Evolutionary conservation across 768 basidiomycete species (phyloP).

Genomic region (Termitomyces sp.): DNA sequence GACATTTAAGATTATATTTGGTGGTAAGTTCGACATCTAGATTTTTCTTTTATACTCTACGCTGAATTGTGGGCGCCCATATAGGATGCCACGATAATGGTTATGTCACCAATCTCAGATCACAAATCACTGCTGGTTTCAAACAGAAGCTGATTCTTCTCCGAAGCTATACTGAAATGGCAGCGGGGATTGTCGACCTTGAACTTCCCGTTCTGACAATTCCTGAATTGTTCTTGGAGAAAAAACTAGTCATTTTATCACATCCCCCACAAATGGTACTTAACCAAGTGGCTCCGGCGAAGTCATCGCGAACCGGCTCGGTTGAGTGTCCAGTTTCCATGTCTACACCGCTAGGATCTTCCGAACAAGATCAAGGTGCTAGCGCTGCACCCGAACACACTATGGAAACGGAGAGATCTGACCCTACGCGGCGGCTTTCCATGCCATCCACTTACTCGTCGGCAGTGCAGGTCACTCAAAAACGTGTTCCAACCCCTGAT

Average conservation of each 20-base stretch:
- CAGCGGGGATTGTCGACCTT: slow-evolving; percentile 55
- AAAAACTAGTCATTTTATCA: slow-evolving; percentile 41
- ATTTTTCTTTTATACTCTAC: neutral
- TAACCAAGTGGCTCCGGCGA: neutral
- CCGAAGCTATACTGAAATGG: slow-evolving; percentile 60
- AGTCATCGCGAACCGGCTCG: slow-evolving; percentile 8
- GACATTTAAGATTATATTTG: slow-evolving; percentile 65
- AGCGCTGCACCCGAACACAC: slow-evolving; percentile 22
- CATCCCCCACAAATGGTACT: slow-evolving; percentile 11
- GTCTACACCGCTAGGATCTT: slow-evolving; percentile 8
- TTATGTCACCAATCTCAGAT: slow-evolving; percentile 59
- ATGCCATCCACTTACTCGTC: slow-evolving; percentile 43
- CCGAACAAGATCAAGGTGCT: slow-evolving; percentile 24
- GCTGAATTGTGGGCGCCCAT: neutral
- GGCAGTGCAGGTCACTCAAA: slow-evolving; percentile 29
- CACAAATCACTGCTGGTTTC: slow-evolving; percentile 62
- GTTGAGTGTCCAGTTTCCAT: slow-evolving; percentile 3
- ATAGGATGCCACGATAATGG: slow-evolving; percentile 74
- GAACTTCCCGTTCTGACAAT: slow-evolving; percentile 50
- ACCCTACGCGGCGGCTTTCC: slow-evolving; percentile 11
- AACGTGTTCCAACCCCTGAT: slow-evolving; percentile 33
- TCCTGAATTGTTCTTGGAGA: slow-evolving; percentile 56
- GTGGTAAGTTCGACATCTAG: slow-evolving; percentile 36
- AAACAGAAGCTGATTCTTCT: slow-evolving; percentile 64
- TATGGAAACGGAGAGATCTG: slow-evolving; percentile 3